Base-by-base conservation (phyloP, 352 stramenopile species). In the Phytophthora pini region DNA sequence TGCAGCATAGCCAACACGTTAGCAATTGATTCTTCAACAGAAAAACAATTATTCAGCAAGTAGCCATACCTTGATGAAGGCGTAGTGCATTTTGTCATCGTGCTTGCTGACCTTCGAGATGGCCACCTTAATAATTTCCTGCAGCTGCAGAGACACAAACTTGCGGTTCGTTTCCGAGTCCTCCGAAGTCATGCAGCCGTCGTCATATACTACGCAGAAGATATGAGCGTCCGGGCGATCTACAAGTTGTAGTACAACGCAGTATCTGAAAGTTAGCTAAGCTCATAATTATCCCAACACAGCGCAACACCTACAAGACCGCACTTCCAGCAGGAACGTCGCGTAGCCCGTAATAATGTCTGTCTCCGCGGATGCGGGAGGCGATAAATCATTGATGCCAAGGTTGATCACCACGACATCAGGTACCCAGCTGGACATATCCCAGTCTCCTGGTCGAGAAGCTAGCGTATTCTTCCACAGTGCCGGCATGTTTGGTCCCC, bases 391-490 rank as follows among this genome's bases (percentile, higher is more conserved):
- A 52, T 95, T 93, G 56, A 86, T 83, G 26, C 87, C 87, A 31
- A 95, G 69, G 56, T 94, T 94, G 55, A 95, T 89, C 26, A 95
- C 79, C 24, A 95, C 87, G n/a, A 91, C 76, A 53, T 95, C 84
- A 12, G 87, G 87, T 52, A 79, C 65, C 87, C 87, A 95, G 31
- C 72, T 88, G 38, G 68, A 62, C 79, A 95, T 84, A 52, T 93
- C 82, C 82, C 86, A 94, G 7, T 81, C 66, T 10, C 75, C 79
- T 36, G 87, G 62, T 4, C 86, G 80, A 13, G 84, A 92, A 51
- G 85, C 87, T n/a, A 95, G 73, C n/a, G 82, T 88, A 58, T 89
- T 92, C 43, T 93, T 95, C 86, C 86, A 95, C 48, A 95, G 51
- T 22, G 70, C 58, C 0, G 83, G 86, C 84, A 95, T 92, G 65